Percentiles rank a stretch among this genome's conserved stretches.
These are phyloP conservation scores for Trichomonascaceae sp. DNA, from an alignment of 1,139 yeast genomes.

Conservation along the genomic window DNA sequence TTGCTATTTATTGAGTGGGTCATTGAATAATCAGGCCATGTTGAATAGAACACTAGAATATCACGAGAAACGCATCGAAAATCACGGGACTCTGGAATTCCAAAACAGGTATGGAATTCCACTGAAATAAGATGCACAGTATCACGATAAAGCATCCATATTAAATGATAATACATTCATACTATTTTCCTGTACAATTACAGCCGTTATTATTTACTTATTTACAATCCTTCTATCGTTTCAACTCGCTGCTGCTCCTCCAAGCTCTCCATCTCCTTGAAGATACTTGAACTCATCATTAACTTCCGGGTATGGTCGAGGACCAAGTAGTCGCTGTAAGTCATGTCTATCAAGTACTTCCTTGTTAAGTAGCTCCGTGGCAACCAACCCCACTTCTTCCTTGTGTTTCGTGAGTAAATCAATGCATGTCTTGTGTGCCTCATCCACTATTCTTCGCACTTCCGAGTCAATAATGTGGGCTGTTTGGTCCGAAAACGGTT, in stretches of 20 bases:
- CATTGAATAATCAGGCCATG: not conserved
- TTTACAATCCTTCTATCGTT: not conserved
- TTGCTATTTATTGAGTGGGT: not conserved
- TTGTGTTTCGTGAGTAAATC: slow-evolving; percentile 58
- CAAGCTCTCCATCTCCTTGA: slow-evolving; percentile 11
- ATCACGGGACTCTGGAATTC: no score
- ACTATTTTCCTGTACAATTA: not conserved
- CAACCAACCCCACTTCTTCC: slow-evolving; percentile 73
- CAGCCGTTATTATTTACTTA: not conserved
- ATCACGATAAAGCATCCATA: no score
- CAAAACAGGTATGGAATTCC: no score
- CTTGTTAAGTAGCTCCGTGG: slow-evolving; percentile 73
- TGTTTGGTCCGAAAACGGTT: slow-evolving; percentile 89
- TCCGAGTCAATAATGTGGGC: slow-evolving; percentile 74
- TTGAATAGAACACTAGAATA: not conserved
- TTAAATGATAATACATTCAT: not conserved
- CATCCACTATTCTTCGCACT: slow-evolving; percentile 72
- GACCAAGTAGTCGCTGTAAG: slow-evolving; percentile 80
- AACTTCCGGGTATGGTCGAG: slow-evolving; percentile 77
- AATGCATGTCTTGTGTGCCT: slow-evolving; percentile 66
- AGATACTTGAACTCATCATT: slow-evolving; percentile 89
- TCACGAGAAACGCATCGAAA: no score
- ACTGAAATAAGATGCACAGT: no score
- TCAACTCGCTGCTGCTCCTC: slow-evolving; percentile 4
- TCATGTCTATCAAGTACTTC: slow-evolving; percentile 88